phyloP scores from a whole-genome alignment of 805 yeast genomes.

The Suhomyces faveliae region DNA sequence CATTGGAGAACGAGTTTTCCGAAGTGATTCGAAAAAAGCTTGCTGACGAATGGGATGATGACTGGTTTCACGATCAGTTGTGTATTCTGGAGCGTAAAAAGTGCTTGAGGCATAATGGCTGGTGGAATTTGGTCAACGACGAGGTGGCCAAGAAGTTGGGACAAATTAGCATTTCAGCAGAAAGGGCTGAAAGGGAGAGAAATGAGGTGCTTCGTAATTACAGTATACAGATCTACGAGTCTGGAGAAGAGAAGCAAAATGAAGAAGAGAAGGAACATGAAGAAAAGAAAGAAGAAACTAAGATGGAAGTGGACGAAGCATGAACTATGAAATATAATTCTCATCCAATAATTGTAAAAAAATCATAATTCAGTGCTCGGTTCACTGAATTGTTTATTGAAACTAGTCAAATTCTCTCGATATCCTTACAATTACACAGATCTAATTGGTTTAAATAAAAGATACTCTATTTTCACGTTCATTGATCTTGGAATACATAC shows the following conservation, averaged over 20 bases:
- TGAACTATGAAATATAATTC: too few species aligned
- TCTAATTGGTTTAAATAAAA: too few species aligned
- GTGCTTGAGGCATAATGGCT: constrained; percentile 54
- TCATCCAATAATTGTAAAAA: too few species aligned
- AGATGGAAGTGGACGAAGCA: neutral
- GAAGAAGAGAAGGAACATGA: neutral
- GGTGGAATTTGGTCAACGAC: constrained; percentile 43
- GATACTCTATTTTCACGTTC: too few species aligned
- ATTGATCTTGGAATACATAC: too few species aligned
- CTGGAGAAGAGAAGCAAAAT: neutral
- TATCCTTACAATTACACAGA: too few species aligned
- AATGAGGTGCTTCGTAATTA: constrained; percentile 33
- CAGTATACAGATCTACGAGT: constrained; percentile 32
- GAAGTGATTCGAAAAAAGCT: constrained; percentile 5
- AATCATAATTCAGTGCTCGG: too few species aligned
- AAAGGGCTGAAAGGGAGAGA: constrained; percentile 25
- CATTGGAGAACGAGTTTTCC: constrained; percentile 2
- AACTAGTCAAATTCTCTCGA: too few species aligned
- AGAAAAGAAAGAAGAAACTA: neutral
- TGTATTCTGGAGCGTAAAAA: constrained; percentile 56
- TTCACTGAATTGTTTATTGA: too few species aligned
- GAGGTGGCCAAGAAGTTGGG: constrained; percentile 27
- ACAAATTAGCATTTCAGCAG: constrained; percentile 35
- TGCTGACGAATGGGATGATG: constrained; percentile 13
- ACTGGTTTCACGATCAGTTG: constrained; percentile 18